These are phyloP conservation scores for Talaromyces islandicus DNA, from an alignment of 2,329 filamentous ascomycete species.

Conservation along the genomic window DNA sequence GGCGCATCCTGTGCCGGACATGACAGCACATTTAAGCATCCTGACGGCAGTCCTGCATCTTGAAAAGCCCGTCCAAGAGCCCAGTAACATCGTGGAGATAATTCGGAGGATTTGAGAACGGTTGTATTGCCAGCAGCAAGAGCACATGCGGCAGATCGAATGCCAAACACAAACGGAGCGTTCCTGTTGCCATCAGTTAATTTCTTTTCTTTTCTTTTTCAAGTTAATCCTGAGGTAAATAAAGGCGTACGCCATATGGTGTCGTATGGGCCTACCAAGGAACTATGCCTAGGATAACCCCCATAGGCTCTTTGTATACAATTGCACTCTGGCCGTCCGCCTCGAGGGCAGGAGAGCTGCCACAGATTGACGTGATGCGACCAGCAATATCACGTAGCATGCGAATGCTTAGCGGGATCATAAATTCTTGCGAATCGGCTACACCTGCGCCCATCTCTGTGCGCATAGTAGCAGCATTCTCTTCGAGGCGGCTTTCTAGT, in stretches of 20 bases:
- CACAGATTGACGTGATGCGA: conserved; percentile 41
- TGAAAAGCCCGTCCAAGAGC: conserved; percentile 37
- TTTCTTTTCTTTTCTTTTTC: not conserved
- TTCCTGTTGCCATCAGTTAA: conserved; percentile 34
- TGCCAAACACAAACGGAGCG: conserved; percentile 46
- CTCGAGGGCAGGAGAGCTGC: conserved; percentile 43
- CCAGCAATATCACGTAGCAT: conserved; percentile 47
- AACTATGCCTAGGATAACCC: conserved; percentile 70
- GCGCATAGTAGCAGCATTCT: conserved; percentile 54
- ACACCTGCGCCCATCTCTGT: conserved; percentile 48
- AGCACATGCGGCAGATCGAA: conserved; percentile 52
- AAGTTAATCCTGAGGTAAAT: too few species aligned
- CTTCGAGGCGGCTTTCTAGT: conserved; percentile 35
- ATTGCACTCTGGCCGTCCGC: conserved; percentile 55
- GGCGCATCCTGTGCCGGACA: conserved; percentile 26
- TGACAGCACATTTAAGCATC: conserved; percentile 36
- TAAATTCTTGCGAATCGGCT: conserved; percentile 23
- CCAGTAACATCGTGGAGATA: conserved; percentile 57
- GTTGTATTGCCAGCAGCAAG: conserved; percentile 67
- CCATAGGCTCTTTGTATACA: conserved; percentile 67
- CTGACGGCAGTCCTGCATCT: conserved; percentile 39
- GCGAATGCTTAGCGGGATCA: conserved; percentile 24
- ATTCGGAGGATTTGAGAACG: conserved; percentile 64
- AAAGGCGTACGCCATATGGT: too few species aligned
- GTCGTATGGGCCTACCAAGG: conserved; percentile 55